These are phyloP conservation scores for Solanum arcanum DNA, from an alignment of 257 asterid genomes.

Conservation along the genomic window DNA sequence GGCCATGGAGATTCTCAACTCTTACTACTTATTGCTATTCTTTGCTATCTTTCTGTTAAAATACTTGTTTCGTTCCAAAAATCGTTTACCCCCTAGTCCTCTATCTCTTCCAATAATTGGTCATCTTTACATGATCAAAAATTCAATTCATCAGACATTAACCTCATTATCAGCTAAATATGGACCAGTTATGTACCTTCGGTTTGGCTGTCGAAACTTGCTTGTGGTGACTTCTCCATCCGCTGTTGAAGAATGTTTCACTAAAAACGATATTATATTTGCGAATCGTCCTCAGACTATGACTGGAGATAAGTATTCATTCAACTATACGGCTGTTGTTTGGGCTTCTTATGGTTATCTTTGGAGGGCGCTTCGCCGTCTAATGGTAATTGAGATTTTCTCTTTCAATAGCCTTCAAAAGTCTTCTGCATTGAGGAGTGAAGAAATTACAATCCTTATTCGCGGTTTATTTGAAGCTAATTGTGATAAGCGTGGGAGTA, in stretches of 20 bases:
- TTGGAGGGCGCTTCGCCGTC: constrained; percentile 34
- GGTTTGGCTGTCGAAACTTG: constrained; percentile 21
- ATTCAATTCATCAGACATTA: constrained; percentile 17
- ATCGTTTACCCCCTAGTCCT: constrained; percentile 33
- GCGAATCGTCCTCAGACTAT: constrained; percentile 38
- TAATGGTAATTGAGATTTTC: constrained; percentile 24
- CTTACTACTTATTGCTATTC: not conserved
- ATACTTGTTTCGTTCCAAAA: not conserved
- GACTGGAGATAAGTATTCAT: constrained; percentile 22
- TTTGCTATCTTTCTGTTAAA: constrained; percentile 1
- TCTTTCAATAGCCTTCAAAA: constrained; percentile 26
- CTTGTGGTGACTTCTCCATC: constrained; percentile 42
- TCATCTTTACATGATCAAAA: constrained; percentile 44
- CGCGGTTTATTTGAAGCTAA: not conserved
- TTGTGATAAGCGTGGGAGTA: not conserved
- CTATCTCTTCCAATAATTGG: constrained; percentile 42
- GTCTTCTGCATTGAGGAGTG: constrained; percentile 22
- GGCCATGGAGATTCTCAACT: not conserved
- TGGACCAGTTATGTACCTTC: constrained; percentile 39
- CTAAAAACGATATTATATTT: constrained; percentile 31
- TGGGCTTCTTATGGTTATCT: constrained; percentile 30
- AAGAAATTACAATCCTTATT: constrained; percentile 10
- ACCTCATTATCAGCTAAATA: constrained; percentile 16
- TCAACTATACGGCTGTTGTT: constrained; percentile 11
- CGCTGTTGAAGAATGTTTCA: constrained; percentile 46